These are phyloP conservation scores for Ampelocalamus luodianensis DNA, from an alignment of 176 grass and related monocot species.

Conservation along the genomic window DNA sequence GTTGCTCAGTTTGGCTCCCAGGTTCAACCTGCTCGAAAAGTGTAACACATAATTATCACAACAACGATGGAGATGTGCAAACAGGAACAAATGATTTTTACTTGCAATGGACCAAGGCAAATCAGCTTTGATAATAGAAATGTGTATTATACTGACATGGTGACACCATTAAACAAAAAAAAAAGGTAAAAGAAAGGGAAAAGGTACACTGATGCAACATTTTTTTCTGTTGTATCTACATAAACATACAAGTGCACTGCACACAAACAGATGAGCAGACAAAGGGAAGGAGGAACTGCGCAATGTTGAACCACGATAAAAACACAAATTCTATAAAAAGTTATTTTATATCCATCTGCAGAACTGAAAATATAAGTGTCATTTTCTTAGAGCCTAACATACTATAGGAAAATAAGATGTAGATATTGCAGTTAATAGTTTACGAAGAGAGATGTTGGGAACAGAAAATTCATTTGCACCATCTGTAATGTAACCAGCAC, in stretches of 20 bases:
- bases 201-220: slow-evolving; percentile 1
- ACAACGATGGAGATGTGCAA: neutral
- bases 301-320: neutral
- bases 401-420: slow-evolving; percentile 24
- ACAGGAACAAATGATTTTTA: neutral
- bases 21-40: slow-evolving; percentile 80
- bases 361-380: slow-evolving; percentile 9
- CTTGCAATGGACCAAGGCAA: neutral
- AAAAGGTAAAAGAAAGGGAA: neutral
- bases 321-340: neutral
- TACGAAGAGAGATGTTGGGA: slow-evolving; percentile 13
- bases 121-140: slow-evolving; percentile 18
- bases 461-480: neutral
- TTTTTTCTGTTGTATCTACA: neutral
- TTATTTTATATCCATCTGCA: neutral
- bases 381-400: slow-evolving; percentile 23
- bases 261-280: neutral
- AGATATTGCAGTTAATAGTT: slow-evolving; percentile 31
- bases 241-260: neutral
- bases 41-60: slow-evolving; percentile 28
- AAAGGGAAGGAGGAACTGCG: neutral
- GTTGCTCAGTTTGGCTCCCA: slow-evolving; percentile 97
- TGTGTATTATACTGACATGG: neutral
- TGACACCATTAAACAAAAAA: neutral
- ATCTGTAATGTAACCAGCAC: neutral